These are phyloP conservation scores for Elongisporangium senticosum DNA, from an alignment of 352 stramenopile species.

Conservation along the genomic window DNA sequence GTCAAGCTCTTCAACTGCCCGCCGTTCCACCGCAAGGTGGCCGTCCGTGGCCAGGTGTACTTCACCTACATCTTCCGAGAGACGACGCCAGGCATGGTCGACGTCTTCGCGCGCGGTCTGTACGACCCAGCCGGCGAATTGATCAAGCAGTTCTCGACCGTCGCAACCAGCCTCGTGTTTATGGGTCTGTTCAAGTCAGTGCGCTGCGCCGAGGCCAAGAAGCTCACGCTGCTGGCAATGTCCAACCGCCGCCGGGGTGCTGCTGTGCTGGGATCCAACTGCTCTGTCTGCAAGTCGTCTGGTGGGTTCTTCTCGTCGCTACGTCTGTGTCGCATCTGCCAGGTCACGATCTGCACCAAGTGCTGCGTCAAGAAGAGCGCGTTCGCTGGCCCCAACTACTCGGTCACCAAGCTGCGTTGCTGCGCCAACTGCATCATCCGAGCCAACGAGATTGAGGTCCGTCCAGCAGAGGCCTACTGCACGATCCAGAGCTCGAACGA, in stretches of 20 bases:
- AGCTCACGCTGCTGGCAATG: slow-evolving; percentile 33
- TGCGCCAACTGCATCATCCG: slow-evolving; percentile 27
- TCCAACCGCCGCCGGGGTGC: slow-evolving; percentile 6
- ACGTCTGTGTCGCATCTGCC: slow-evolving; percentile 36
- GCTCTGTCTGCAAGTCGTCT: slow-evolving; percentile 1
- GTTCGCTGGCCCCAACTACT: slow-evolving; percentile 20
- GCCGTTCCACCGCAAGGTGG: slow-evolving; percentile 22
- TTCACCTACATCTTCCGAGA: slow-evolving; percentile 35
- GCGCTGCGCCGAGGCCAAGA: slow-evolving; percentile 45
- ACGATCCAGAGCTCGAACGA: too few species aligned
- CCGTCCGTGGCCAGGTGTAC: slow-evolving; percentile 22
- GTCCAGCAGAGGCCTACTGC: too few species aligned
- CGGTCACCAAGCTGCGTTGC: slow-evolving; percentile 16
- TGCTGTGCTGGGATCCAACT: slow-evolving; percentile 1
- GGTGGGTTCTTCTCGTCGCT: slow-evolving; percentile 11
- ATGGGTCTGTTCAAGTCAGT: slow-evolving; percentile 26
- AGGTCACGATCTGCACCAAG: slow-evolving; percentile 28
- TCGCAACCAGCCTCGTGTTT: slow-evolving; percentile 32
- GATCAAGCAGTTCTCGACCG: slow-evolving; percentile 17
- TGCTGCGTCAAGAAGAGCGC: slow-evolving; percentile 44
- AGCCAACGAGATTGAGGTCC: too few species aligned
- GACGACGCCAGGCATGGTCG: slow-evolving; percentile 25
- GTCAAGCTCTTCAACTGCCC: slow-evolving; percentile 28
- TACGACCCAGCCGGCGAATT: slow-evolving; percentile 36
- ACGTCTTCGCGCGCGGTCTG: slow-evolving; percentile 34